Conservation (phyloP, 176 grass and related monocot genomes). For the Hyparrhenia diplandra region DNA sequence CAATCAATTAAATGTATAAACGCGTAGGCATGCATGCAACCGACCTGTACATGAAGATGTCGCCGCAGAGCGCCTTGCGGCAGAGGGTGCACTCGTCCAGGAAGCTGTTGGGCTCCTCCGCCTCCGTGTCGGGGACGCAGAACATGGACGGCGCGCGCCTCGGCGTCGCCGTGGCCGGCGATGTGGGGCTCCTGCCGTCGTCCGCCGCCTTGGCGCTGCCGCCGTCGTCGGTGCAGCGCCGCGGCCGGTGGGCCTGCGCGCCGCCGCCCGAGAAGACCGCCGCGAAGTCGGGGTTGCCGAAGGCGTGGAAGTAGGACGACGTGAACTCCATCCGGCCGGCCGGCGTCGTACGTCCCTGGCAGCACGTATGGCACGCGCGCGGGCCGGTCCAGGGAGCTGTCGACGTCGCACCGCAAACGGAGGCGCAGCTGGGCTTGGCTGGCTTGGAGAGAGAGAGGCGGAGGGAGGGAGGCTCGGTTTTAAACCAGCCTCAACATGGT, state of each 20-base stretch:
- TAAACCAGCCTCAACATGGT: conserved; percentile 9
- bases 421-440: background rate
- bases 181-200: background rate
- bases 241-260: conserved; percentile 15
- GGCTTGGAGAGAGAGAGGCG: background rate
- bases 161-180: background rate
- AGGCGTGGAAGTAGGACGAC: conserved; percentile 60
- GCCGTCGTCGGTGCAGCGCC: background rate
- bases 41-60: conserved; percentile 62
- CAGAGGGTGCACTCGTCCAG: conserved; percentile 55
- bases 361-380: background rate
- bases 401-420: background rate
- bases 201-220: background rate
- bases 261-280: conserved; percentile 35
- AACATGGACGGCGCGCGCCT: conserved; percentile 31
- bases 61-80: conserved; percentile 43
- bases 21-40: background rate
- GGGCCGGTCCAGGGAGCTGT: conserved; percentile 15
- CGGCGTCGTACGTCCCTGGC: background rate
- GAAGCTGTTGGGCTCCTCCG: conserved; percentile 42
- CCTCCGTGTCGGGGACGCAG: conserved; percentile 41
- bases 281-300: conserved; percentile 50
- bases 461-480: background rate
- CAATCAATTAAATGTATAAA: background rate
- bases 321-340: conserved; percentile 50